Conservation (phyloP, 2,329 filamentous ascomycete genomes). For the Fusarium heterosporum region DNA sequence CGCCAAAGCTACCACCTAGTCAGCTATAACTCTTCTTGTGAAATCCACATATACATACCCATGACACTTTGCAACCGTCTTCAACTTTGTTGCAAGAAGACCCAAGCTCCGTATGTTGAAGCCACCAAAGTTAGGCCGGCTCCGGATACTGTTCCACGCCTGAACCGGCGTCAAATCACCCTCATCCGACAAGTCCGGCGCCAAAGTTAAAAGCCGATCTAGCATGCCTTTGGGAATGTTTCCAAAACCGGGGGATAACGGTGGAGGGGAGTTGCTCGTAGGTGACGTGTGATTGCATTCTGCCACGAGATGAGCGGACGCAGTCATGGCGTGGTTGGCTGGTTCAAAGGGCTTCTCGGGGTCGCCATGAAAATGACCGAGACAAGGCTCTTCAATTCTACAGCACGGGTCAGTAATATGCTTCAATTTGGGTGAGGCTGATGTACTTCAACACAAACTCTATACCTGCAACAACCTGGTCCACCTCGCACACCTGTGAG, state of each 20-base stretch:
- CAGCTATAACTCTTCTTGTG: fast-evolving
- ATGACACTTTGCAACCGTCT: constrained; percentile 21
- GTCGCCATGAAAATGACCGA: constrained; percentile 26
- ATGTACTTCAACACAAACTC: constrained; percentile 50
- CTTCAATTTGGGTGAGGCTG: fast-evolving
- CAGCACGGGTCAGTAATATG: not conserved
- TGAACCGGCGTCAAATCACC: constrained; percentile 28
- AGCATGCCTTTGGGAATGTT: constrained; percentile 2
- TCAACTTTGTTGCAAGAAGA: constrained; percentile 2
- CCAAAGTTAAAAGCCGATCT: constrained; percentile 13
- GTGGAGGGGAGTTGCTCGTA: not conserved
- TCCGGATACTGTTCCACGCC: constrained; percentile 22
- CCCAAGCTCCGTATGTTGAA: constrained; percentile 2
- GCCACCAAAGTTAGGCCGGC: constrained; percentile 15
- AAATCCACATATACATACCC: not conserved
- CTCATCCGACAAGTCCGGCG: constrained; percentile 15
- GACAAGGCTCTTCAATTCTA: constrained; percentile 30
- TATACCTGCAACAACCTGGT: constrained; percentile 44
- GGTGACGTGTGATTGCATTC: not conserved
- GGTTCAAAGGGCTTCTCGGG: constrained; percentile 15
- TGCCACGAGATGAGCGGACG: constrained; percentile 20
- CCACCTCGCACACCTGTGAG: constrained; percentile 7
- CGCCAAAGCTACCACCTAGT: constrained; percentile 12
- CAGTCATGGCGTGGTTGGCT: constrained; percentile 17
- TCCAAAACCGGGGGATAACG: not conserved